Base-by-base conservation (phyloP, 1,284 basidiomycete species). In the Cryptococcus maquisensis region DNA sequence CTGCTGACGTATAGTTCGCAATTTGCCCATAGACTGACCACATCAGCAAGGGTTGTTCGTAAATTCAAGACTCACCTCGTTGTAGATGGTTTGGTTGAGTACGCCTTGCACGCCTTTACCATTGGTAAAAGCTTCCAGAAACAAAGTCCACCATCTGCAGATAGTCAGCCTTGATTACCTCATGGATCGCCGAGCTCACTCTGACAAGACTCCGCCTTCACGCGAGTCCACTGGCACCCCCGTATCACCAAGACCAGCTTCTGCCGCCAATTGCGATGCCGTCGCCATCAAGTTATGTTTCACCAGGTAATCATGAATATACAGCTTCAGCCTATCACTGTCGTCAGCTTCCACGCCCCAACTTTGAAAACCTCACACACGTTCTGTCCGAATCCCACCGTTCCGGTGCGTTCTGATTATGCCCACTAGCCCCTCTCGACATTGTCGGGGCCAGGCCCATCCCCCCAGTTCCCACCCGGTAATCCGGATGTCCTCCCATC, bases 61-160 rank as follows among this genome's bases (percentile, higher is more conserved):
- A 3, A 28, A 23, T 13, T 37, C 55, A 43, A 36, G 15, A 49
- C 69, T 57, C 37, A 73, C 75, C 49, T 77, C 75, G 47, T 66
- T 66, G 56, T 73, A 78, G 4, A 61, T 63, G 18, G 62, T 64
- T 1, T 73, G 69, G 45, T 70, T 71, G 10, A 67, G 66, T 13
- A 72, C 67, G 1, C 70, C 74, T 43, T 68, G 65, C 2, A 63
- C 67, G 1, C 69, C 69, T 49, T 75, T 77, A 0, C 74, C 70
- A 8, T 69, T 71, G 18, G 67, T 73, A 44, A 77, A 76, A 2
- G 74, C 65, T 37, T 79, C 77, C 73, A 74, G 76, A 48, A 78
- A 79, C 8, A 74, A 68, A 18, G 66, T 60, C 77, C 77, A 79
- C 66, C 75, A 73, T 50, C 75, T 77, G 21, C 16, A 18, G 10